Evolutionary conservation across 257 asterid genomes (phyloP).

Genomic region (Orobanche coerulescens): DNA sequence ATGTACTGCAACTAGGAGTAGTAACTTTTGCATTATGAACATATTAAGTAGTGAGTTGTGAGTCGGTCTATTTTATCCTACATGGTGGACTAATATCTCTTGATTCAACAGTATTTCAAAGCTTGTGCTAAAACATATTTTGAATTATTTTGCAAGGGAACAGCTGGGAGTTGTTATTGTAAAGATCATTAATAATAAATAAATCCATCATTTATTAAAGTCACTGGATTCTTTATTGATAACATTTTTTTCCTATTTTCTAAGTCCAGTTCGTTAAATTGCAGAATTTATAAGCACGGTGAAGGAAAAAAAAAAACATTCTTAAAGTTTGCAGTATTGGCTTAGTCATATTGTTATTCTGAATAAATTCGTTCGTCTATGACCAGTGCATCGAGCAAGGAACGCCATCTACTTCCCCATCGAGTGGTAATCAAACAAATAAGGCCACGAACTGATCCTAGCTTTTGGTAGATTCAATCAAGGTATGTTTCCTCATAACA

Average conservation of each 20-base stretch:
- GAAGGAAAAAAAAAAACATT: no score
- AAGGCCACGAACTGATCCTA: conserved; percentile 21
- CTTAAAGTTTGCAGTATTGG: no score
- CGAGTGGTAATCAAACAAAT: conserved; percentile 26
- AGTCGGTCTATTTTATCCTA: neutral
- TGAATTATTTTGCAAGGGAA: neutral
- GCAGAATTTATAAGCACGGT: no score
- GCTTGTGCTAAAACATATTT: neutral
- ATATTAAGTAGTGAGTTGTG: neutral
- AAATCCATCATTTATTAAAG: neutral
- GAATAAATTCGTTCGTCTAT: no score
- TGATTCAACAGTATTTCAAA: neutral
- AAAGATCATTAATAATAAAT: neutral
- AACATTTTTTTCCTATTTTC: no score
- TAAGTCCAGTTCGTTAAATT: no score
- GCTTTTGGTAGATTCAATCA: conserved; percentile 16
- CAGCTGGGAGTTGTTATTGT: neutral
- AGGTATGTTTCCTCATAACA: conserved; percentile 13
- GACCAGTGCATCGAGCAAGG: conserved; percentile 76
- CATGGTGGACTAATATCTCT: neutral
- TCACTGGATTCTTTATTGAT: neutral
- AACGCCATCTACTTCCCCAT: conserved; percentile 36
- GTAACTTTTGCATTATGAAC: neutral
- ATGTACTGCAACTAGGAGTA: neutral
- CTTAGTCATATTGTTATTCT: no score